Base-by-base conservation (phyloP, 164 flowering plant species). In the Macadamia integrifolia region DNA sequence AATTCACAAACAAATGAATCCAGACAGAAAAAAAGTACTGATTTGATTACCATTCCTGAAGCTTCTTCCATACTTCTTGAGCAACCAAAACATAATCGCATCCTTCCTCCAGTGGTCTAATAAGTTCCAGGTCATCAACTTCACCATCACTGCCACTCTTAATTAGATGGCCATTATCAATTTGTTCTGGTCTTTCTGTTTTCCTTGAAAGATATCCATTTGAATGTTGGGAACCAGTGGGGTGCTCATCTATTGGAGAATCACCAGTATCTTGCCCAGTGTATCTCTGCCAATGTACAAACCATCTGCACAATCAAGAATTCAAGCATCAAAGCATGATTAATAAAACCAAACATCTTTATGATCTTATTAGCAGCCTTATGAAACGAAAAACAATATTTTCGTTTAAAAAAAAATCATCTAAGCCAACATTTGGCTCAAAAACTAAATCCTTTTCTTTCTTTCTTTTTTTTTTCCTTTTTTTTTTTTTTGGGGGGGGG, bases 1-100 rank as follows among this genome's bases (percentile, higher is more conserved):
- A 46, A 46, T 11, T 35, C 57, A 12, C 17, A 17, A 53, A 17
- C 17, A 53, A 14, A 17, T 12, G 4, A 53, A 8, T 53, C 57
- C 57, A 53, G 5, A 1, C 13, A 17, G 57, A 3, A 53, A 18
- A 44, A 64, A 15, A 6, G 12, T 10, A 66, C 14, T 58, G 31
- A 61, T 46, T 46, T 8, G 6, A 62, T 72, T 67, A 75, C 90
- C 90, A 86, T 12, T 79, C 76, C 18, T 69, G 58, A 50, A 90
- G 87, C 80, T 82, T 88, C 74, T 86, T 79, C 96, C 96, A 90
- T 48, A 85, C 96, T 75, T 73, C 78, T 74, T 79, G 76, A 65
- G 96, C 82, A 50, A 88, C 85, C 61, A 90, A 76, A 46, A 86
- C 86, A 79, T 90, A 90, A 76, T 90, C 90, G 60, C 59, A 76